Conservation (phyloP, 2,329 filamentous ascomycete genomes). For the Raffaelea ambrosiae region DNA sequence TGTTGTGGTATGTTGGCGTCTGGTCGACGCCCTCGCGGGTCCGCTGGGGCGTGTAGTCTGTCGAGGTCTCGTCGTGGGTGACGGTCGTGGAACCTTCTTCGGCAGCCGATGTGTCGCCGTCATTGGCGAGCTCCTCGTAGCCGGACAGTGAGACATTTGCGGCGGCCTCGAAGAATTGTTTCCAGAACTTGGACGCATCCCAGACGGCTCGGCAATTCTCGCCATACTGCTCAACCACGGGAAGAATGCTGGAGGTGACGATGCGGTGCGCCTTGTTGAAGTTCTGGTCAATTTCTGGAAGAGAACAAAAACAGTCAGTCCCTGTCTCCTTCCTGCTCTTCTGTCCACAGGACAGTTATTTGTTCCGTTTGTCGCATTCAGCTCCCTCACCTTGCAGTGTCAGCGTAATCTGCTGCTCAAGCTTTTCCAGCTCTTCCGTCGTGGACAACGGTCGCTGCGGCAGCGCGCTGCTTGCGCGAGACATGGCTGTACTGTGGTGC, state of each 20-base stretch:
- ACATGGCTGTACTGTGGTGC: slow-evolving; percentile 28
- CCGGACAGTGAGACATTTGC: slow-evolving; percentile 94
- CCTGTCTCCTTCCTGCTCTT: neutral
- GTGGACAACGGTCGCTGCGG: slow-evolving; percentile 57
- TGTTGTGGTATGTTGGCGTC: slow-evolving; percentile 23
- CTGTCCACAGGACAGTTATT: neutral
- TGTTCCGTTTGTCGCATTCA: no score
- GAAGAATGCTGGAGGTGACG: slow-evolving; percentile 86
- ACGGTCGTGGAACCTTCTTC: neutral
- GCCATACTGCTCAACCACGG: slow-evolving; percentile 89
- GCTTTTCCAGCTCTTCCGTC: slow-evolving; percentile 89
- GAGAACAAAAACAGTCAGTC: slow-evolving; percentile 6
- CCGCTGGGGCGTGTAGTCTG: slow-evolving; percentile 24
- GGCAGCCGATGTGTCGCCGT: slow-evolving; percentile 31
- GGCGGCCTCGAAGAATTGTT: slow-evolving; percentile 98
- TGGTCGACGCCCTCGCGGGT: slow-evolving; percentile 33
- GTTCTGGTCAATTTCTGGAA: slow-evolving; percentile 89
- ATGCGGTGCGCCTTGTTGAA: slow-evolving; percentile 96
- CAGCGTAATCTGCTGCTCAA: slow-evolving; percentile 94
- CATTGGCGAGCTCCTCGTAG: slow-evolving; percentile 67
- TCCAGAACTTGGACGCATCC: slow-evolving; percentile 99
- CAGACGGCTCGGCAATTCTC: slow-evolving; percentile 90
- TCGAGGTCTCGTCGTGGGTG: slow-evolving; percentile 3
- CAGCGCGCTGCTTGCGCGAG: slow-evolving; percentile 34
- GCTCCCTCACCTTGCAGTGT: slow-evolving; percentile 68